These are phyloP conservation scores for Xylariomycetidae sp. DNA, from an alignment of 2,329 filamentous ascomycete genomes.

Conservation along the genomic window DNA sequence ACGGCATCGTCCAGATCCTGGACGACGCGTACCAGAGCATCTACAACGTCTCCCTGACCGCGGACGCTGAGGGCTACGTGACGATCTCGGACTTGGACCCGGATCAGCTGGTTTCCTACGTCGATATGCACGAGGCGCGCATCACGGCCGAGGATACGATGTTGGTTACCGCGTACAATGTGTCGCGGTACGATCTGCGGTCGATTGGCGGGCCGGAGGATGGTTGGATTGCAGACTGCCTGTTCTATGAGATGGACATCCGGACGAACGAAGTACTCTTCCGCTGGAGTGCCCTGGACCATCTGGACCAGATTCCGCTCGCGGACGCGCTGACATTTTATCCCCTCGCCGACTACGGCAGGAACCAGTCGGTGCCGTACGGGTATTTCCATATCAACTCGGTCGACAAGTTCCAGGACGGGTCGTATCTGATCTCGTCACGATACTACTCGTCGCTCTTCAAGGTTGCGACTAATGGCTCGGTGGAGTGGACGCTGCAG, in stretches of 20 bases:
- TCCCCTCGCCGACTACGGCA: conserved; percentile 13
- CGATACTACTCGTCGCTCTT: conserved; percentile 18
- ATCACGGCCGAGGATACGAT: conserved; percentile 25
- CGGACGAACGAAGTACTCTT: conserved; percentile 33
- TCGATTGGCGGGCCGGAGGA: conserved; percentile 25
- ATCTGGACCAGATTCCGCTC: conserved; percentile 26
- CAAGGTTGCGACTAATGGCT: conserved; percentile 15
- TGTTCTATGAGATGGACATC: conserved; percentile 37
- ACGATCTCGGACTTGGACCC: conserved; percentile 9
- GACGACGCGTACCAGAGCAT: conserved; percentile 23
- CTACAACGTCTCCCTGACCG: conserved; percentile 14
- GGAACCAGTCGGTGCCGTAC: conserved; percentile 16
- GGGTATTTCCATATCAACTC: conserved; percentile 25
- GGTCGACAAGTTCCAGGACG: conserved; percentile 18
- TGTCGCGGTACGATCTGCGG: conserved; percentile 24
- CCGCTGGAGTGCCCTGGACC: conserved; percentile 33
- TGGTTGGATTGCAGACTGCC: conserved; percentile 29
- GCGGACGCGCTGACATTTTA: conserved; percentile 10
- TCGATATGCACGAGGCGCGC: conserved; percentile 28
- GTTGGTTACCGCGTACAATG: conserved; percentile 24
- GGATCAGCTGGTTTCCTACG: conserved; percentile 7
- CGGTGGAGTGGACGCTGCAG: conserved; percentile 18
- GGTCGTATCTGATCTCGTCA: conserved; percentile 22
- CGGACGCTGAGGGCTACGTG: conserved; percentile 8
- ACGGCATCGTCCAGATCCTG: conserved; percentile 26